Evolutionary conservation across 495 filamentous ascomycete genomes (phyloP).

Genomic region (Penicillium tannophilum): DNA sequence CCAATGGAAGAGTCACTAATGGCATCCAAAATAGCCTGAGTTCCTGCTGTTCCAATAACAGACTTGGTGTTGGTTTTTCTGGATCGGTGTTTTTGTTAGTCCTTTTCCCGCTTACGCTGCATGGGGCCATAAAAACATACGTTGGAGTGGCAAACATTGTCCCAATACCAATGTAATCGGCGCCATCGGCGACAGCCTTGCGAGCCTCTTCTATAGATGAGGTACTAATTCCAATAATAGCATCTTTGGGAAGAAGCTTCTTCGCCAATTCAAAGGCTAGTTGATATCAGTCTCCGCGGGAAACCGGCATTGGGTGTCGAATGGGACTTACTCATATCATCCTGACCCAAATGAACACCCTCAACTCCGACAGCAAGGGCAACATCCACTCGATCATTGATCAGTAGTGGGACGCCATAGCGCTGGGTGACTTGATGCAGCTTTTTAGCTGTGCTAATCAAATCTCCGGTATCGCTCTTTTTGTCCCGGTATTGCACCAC

Average conservation of each 20-base stretch:
- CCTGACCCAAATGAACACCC: conserved; percentile 92
- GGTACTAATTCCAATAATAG: conserved; percentile 72
- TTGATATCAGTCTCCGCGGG: conserved; percentile 5
- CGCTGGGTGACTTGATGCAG: conserved; percentile 69
- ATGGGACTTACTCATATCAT: conserved; percentile 75
- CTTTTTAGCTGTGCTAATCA: conserved; percentile 69
- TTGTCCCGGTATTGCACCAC: conserved; percentile 93
- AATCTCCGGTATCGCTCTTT: conserved; percentile 69
- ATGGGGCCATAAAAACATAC: conserved; percentile 42
- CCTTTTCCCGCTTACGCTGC: too few species aligned
- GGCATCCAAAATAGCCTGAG: conserved; percentile 64
- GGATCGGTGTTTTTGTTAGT: conserved; percentile 12
- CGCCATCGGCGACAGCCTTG: conserved; percentile 67
- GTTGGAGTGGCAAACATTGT: conserved; percentile 85
- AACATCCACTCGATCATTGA: conserved; percentile 96
- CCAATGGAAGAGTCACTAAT: conserved; percentile 51
- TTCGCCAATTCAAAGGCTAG: conserved; percentile 59
- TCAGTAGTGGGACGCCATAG: conserved; percentile 78
- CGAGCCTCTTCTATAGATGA: conserved; percentile 68
- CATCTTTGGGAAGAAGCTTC: conserved; percentile 68
- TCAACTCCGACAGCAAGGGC: conserved; percentile 83
- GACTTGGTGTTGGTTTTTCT: conserved; percentile 72
- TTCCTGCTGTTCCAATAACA: conserved; percentile 80
- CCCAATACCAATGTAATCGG: conserved; percentile 87
- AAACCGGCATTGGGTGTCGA: not conserved